Evolutionary conservation across 257 asterid genomes (phyloP).

Genomic region (Ehretia macrophylla): DNA sequence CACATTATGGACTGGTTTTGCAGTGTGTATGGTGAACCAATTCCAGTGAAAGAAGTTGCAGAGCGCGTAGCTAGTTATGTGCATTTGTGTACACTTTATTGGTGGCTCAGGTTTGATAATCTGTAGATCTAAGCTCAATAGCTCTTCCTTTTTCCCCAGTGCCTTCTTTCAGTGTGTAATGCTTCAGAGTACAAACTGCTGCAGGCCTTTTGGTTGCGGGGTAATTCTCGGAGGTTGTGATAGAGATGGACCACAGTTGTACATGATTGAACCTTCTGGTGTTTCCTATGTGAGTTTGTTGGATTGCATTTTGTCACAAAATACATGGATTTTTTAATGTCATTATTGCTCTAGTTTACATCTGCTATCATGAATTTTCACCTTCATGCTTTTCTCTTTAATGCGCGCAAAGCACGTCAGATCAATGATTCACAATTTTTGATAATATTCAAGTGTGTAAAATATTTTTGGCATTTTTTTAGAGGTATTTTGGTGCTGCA

Average conservation of each 20-base stretch:
- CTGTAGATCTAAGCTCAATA: neutral
- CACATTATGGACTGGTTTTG: slow-evolving; percentile 13
- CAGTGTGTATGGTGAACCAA: slow-evolving; percentile 78
- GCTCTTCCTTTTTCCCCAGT: slow-evolving; percentile 3
- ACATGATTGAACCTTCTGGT: slow-evolving; percentile 93
- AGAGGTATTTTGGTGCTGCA: slow-evolving; percentile 95
- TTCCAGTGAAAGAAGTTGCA: slow-evolving; percentile 89
- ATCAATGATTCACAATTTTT: too few relatives aligned
- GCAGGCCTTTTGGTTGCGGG: slow-evolving; percentile 94
- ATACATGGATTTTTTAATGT: too few relatives aligned
- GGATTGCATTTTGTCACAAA: too few relatives aligned
- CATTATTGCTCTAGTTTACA: neutral
- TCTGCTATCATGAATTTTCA: neutral
- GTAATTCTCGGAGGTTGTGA: slow-evolving; percentile 91
- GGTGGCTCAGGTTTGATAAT: slow-evolving; percentile 91
- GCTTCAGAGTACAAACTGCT: slow-evolving; percentile 7
- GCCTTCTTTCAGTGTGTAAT: neutral
- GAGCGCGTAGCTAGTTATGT: slow-evolving; percentile 93
- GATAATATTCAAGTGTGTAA: too few relatives aligned
- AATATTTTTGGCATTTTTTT: slow-evolving; percentile 11
- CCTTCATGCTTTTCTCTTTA: neutral
- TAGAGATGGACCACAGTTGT: slow-evolving; percentile 89
- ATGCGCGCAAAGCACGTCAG: too few relatives aligned
- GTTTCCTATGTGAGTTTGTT: slow-evolving; percentile 64
- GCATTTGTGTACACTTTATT: slow-evolving; percentile 88